Percentiles rank a stretch among this genome's conserved stretches.
phyloP scores from a whole-genome alignment of 345 rosid species.

The Chamaenerion angustifolium region DNA sequence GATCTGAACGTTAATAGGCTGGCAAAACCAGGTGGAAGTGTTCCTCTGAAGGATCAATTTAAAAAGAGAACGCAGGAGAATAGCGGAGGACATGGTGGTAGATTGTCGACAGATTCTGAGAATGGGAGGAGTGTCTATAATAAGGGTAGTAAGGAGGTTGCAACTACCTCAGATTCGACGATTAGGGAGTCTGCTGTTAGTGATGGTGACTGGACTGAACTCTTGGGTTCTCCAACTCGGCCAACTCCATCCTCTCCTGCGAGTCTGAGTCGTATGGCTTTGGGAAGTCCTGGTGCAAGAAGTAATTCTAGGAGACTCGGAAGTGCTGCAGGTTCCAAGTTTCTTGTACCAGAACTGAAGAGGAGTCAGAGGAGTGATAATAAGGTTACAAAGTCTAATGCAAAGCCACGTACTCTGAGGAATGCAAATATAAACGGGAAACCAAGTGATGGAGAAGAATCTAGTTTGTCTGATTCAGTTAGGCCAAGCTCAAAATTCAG shows the following conservation, averaged over 20 bases:
- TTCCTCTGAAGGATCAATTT: slow-evolving; percentile 75
- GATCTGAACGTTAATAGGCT: slow-evolving; percentile 30
- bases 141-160: slow-evolving; percentile 21
- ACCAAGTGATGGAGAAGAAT: slow-evolving; percentile 35
- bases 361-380: slow-evolving; percentile 26
- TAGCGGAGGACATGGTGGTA: slow-evolving; percentile 25
- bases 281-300: slow-evolving; percentile 29
- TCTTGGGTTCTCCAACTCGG: slow-evolving; percentile 41
- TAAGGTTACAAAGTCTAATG: slow-evolving; percentile 13
- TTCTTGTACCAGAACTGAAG: slow-evolving; percentile 27
- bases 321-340: slow-evolving; percentile 20
- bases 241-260: slow-evolving; percentile 15
- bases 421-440: slow-evolving; percentile 31
- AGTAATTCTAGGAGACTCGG: slow-evolving; percentile 38
- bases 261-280: slow-evolving; percentile 24
- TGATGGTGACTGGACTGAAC: slow-evolving; percentile 85
- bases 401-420: slow-evolving; percentile 14
- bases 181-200: slow-evolving; percentile 36
- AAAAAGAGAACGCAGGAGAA: slow-evolving; percentile 39
- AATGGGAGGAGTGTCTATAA: slow-evolving; percentile 7
- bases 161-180: slow-evolving; percentile 8
- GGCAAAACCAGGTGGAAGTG: slow-evolving; percentile 31
- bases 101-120: slow-evolving; percentile 30
- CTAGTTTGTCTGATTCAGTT: slow-evolving; percentile 25
- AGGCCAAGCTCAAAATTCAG: slow-evolving; percentile 33